These are phyloP conservation scores for Paramecium caudatum DNA, from an alignment of 73 alveolate genomes.

Conservation along the genomic window DNA sequence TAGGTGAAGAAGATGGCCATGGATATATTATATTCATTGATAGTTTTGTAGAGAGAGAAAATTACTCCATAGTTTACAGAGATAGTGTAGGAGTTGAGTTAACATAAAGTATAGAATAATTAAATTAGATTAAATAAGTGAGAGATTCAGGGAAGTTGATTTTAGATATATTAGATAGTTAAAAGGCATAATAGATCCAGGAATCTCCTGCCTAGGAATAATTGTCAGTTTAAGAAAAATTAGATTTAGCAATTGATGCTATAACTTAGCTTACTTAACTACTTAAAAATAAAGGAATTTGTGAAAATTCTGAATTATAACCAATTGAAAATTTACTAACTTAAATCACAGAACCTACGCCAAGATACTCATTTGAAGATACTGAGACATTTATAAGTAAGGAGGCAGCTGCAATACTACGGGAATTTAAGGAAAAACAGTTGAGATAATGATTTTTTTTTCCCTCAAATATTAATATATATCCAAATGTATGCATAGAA, in stretches of 20 bases:
- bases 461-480: no score
- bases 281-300: slow-evolving; percentile 17
- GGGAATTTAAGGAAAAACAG: slow-evolving; percentile 54
- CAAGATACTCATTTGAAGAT: neutral
- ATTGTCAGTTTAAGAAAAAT: neutral
- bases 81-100: neutral
- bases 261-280: neutral
- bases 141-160: slow-evolving; percentile 36
- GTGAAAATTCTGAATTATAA: neutral
- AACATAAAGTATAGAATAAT: neutral
- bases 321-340: neutral
- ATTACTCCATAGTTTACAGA: neutral
- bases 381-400: slow-evolving; percentile 44
- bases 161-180: slow-evolving; percentile 4
- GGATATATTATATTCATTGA: slow-evolving; percentile 9
- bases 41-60: slow-evolving; percentile 11
- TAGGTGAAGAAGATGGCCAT: slow-evolving; percentile 58
- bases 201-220: neutral
- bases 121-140: slow-evolving; percentile 34
- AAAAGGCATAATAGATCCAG: no score
- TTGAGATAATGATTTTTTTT: no score
- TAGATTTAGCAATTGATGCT: slow-evolving; percentile 21
- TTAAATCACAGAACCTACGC: slow-evolving; percentile 26
- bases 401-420: slow-evolving; percentile 59
- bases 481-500: neutral